Evolutionary conservation across 495 filamentous ascomycete species (phyloP).

Genomic region (Cercophora scortea): DNA sequence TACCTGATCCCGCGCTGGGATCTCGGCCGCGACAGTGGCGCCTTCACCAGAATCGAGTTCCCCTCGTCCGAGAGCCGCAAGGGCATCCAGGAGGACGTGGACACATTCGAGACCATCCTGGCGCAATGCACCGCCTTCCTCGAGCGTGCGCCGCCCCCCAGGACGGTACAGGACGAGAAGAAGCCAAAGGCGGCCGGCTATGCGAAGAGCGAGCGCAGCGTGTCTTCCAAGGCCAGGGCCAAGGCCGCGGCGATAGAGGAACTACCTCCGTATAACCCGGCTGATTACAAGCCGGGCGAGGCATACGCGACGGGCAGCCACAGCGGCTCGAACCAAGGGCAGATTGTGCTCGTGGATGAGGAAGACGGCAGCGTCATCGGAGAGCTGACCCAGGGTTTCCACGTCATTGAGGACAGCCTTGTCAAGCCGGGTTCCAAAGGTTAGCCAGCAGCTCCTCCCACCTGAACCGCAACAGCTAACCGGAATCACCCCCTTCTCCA

Average conservation of each 20-base stretch:
- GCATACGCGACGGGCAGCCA: conserved; percentile 55
- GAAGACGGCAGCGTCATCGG: conserved; percentile 94
- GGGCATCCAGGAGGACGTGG: conserved; percentile 81
- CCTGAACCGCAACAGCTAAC: not conserved
- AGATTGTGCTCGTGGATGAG: conserved; percentile 92
- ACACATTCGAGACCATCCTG: conserved; percentile 94
- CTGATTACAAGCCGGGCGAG: conserved; percentile 69
- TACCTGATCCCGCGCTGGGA: conserved; percentile 95
- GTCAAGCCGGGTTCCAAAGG: conserved; percentile 83
- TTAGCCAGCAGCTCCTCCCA: conserved; percentile 33
- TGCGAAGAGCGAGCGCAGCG: conserved; percentile 41
- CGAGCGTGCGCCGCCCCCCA: conserved; percentile 61
- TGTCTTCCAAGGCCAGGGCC: conserved; percentile 30
- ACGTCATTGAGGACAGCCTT: conserved; percentile 64
- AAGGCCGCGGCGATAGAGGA: conserved; percentile 30
- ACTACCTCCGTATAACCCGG: conserved; percentile 67
- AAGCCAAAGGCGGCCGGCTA: conserved; percentile 9
- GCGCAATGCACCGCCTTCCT: conserved; percentile 93
- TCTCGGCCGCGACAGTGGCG: conserved; percentile 73
- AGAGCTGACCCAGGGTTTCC: conserved; percentile 74
- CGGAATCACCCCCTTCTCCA: conserved; percentile 24
- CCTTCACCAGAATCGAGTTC: conserved; percentile 87
- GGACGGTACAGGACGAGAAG: conserved; percentile 11
- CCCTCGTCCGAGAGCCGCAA: conserved; percentile 59
- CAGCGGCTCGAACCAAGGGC: conserved; percentile 44